Evolutionary conservation across 2,329 filamentous ascomycete species (phyloP).

Genomic region (Penicillium sclerotigenum): DNA sequence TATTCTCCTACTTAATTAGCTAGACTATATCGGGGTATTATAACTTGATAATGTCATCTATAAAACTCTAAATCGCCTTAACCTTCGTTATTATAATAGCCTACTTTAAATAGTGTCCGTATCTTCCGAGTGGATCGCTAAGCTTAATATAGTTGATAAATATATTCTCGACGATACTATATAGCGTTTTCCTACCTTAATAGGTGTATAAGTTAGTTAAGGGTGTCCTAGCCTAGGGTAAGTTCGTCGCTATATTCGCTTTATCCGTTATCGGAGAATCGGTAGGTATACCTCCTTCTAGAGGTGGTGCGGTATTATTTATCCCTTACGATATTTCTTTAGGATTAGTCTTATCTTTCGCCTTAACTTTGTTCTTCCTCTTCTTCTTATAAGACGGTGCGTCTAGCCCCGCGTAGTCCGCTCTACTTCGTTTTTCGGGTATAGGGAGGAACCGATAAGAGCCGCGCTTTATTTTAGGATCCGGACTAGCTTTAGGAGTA

Average conservation of each 20-base stretch:
- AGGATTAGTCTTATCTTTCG: not conserved
- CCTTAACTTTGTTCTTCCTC: not conserved
- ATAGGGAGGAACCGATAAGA: constrained; percentile 8
- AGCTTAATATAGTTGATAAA: constrained; percentile 1
- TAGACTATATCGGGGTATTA: constrained; percentile 8
- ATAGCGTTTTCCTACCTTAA: not conserved
- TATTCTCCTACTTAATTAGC: constrained; percentile 10
- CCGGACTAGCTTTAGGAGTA: constrained; percentile 7
- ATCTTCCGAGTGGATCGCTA: not conserved
- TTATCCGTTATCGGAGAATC: not conserved
- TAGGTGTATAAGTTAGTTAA: not conserved
- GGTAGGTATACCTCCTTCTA: not conserved
- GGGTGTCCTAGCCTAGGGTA: not conserved
- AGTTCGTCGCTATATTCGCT: not conserved
- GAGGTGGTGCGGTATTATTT: not conserved
- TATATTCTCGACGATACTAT: not conserved
- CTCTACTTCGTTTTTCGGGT: not conserved
- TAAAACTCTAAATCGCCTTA: constrained; percentile 5
- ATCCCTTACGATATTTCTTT: not conserved
- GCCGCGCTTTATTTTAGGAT: constrained; percentile 2
- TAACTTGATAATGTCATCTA: constrained; percentile 6
- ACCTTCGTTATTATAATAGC: constrained; percentile 5
- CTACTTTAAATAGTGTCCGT: not conserved
- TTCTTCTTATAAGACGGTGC: not conserved
- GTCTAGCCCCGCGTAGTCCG: constrained; percentile 3